Conservation (phyloP, 345 rosid genomes). For the Triadica sebifera region DNA sequence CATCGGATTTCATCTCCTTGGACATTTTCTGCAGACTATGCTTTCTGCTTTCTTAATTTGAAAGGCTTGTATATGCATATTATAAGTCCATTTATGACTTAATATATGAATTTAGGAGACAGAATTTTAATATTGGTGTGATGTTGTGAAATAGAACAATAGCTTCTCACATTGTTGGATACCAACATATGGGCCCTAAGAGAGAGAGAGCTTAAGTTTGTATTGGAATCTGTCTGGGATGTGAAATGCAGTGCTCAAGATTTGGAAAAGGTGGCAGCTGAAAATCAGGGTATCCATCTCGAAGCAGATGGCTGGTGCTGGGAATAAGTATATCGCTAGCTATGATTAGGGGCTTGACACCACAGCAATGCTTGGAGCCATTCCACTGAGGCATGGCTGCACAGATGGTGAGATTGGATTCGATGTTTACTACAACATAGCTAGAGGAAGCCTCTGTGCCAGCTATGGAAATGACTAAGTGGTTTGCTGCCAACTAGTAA, state of each 20-base stretch:
- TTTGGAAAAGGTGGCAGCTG: constrained; percentile 80
- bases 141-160: constrained; percentile 40
- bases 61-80: neutral
- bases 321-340: constrained; percentile 91
- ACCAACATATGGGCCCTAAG: constrained; percentile 99
- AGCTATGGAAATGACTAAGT: constrained; percentile 99
- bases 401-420: constrained; percentile 83
- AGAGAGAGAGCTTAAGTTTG: constrained; percentile 97
- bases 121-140: constrained; percentile 22
- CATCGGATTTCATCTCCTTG: neutral
- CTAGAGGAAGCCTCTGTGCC: constrained; percentile 97
- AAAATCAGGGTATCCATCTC: constrained; percentile 84
- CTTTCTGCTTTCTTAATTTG: neutral
- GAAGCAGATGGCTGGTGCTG: constrained; percentile 85
- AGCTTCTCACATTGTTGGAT: constrained; percentile 98
- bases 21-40: neutral
- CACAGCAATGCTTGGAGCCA: constrained; percentile 95
- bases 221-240: constrained; percentile 98
- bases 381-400: constrained; percentile 81
- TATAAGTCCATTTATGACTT: neutral
- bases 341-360: constrained; percentile 91
- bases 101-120: neutral
- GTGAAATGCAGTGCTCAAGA: constrained; percentile 86
- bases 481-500: constrained; percentile 99
- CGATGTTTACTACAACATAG: constrained; percentile 86